A percentile compares a stretch with the other conserved stretches of the same genome.
These are phyloP conservation scores for Penicillium fuscoglaucum DNA, from an alignment of 2,329 filamentous ascomycete genomes.

Conservation along the genomic window DNA sequence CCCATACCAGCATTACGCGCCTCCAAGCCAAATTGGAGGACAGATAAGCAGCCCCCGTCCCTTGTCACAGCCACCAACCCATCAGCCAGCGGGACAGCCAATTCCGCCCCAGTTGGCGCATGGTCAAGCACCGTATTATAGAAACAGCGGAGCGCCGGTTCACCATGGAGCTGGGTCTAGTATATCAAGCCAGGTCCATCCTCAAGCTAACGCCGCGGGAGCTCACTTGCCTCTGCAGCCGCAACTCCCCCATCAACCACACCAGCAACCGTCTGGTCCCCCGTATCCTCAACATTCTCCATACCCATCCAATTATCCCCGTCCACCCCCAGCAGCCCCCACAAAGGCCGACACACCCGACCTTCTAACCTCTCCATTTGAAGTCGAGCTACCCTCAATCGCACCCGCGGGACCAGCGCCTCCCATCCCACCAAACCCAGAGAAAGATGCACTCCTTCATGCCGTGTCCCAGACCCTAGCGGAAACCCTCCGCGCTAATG, in stretches of 20 bases:
- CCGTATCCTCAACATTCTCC: conserved; percentile 36
- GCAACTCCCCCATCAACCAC: conserved; percentile 26
- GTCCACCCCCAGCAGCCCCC: conserved; percentile 28
- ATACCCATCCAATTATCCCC: conserved; percentile 26
- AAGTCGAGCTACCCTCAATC: conserved; percentile 56
- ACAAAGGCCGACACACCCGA: conserved; percentile 48
- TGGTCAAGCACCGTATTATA: conserved; percentile 5
- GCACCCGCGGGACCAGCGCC: conserved; percentile 59
- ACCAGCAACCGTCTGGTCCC: conserved; percentile 24
- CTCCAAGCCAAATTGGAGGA: conserved; percentile 2
- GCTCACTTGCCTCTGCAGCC: conserved; percentile 20
- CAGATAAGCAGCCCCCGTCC: conserved; percentile 2
- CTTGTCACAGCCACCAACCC: conserved; percentile 1
- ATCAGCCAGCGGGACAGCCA: conserved; percentile 7
- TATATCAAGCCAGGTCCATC: background rate
- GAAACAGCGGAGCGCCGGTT: background rate
- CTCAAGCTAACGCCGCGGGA: conserved; percentile 5
- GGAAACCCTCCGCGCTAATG: conserved; percentile 66
- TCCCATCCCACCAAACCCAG: conserved; percentile 90
- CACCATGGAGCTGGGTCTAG: background rate
- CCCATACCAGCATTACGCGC: conserved; percentile 26
- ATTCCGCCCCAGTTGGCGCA: conserved; percentile 6
- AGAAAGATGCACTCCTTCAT: conserved; percentile 82
- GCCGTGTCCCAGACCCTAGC: conserved; percentile 72
- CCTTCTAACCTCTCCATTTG: conserved; percentile 64